phyloP scores from a whole-genome alignment of 257 asterid species.

The Lantana camara region DNA sequence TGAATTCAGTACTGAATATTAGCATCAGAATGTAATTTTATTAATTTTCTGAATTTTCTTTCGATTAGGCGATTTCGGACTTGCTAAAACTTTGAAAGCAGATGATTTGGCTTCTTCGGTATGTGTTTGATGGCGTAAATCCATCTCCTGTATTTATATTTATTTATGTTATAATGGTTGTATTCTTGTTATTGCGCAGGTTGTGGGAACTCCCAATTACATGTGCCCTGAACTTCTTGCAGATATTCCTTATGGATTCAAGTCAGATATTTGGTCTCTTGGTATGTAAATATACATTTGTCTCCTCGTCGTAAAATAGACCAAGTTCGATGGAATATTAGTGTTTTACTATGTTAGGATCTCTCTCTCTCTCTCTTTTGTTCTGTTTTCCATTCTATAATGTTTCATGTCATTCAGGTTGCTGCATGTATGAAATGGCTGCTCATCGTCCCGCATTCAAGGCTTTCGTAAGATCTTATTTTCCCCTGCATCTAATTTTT shows the following conservation, averaged over 20 bases:
- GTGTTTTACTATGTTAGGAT: no score
- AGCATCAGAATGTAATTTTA: conserved; percentile 12
- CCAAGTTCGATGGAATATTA: conserved; percentile 9
- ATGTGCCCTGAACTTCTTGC: conserved; percentile 99
- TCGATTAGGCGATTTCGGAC: conserved; percentile 94
- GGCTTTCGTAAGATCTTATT: conserved; percentile 75
- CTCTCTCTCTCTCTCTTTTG: no score
- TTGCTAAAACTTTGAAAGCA: conserved; percentile 94
- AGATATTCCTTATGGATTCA: conserved; percentile 96
- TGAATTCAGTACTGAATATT: conserved; percentile 10
- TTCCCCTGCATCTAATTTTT: background rate
- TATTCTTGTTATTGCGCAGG: conserved; percentile 46
- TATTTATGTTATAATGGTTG: conserved; percentile 21
- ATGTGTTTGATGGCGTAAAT: conserved; percentile 37
- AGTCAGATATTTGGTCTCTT: conserved; percentile 98
- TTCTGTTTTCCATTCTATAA: conserved; percentile 9
- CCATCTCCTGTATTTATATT: no score
- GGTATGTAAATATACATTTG: conserved; percentile 52
- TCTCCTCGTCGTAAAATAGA: background rate
- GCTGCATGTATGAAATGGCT: conserved; percentile 99
- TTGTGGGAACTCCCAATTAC: conserved; percentile 99
- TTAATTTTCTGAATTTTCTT: conserved; percentile 15
- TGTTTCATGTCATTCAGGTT: conserved; percentile 56
- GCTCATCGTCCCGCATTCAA: conserved; percentile 99
- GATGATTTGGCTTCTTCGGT: conserved; percentile 99